phyloP scores from a whole-genome alignment of 228 moss, liverwort and hornwort species.

The Sphagnum fallax region DNA sequence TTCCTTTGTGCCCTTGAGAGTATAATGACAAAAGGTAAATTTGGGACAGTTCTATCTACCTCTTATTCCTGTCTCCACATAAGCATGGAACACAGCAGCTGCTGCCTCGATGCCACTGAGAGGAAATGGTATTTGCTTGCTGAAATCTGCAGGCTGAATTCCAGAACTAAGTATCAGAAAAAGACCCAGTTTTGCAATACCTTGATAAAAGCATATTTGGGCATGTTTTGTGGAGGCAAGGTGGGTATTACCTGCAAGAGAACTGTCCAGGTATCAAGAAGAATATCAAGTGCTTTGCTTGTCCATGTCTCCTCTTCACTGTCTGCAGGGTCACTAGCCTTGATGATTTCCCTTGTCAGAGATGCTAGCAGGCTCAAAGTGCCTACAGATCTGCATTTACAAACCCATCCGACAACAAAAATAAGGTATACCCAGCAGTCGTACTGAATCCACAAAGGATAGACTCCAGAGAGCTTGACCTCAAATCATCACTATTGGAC shows the following conservation, averaged over 20 bases:
- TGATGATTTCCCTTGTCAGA: slow-evolving; percentile 91
- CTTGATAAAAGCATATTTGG: not conserved
- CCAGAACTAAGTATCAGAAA: slow-evolving; percentile 1
- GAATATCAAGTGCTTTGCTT: slow-evolving; percentile 86
- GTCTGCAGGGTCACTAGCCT: slow-evolving; percentile 64
- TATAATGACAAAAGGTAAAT: not conserved
- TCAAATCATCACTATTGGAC: too few relatives aligned
- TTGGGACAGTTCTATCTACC: slow-evolving; percentile 25
- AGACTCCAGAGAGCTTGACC: too few relatives aligned
- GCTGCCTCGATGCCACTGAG: slow-evolving; percentile 92
- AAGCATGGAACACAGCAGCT: slow-evolving; percentile 84
- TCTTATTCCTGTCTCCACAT: slow-evolving; percentile 87
- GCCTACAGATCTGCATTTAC: slow-evolving; percentile 58
- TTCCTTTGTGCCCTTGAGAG: not conserved
- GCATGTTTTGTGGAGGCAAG: not conserved
- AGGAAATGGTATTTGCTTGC: slow-evolving; percentile 93
- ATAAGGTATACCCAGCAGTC: too few relatives aligned
- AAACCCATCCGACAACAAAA: not conserved
- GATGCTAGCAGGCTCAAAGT: slow-evolving; percentile 95
- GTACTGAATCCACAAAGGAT: too few relatives aligned
- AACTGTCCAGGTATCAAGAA: slow-evolving; percentile 94
- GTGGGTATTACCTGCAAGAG: slow-evolving; percentile 76
- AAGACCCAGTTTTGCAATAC: not conserved
- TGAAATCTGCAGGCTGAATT: slow-evolving; percentile 95
- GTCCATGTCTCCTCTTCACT: slow-evolving; percentile 92